Conservation (phyloP, 305 asterid species). For the Fraxinus platypoda region DNA sequence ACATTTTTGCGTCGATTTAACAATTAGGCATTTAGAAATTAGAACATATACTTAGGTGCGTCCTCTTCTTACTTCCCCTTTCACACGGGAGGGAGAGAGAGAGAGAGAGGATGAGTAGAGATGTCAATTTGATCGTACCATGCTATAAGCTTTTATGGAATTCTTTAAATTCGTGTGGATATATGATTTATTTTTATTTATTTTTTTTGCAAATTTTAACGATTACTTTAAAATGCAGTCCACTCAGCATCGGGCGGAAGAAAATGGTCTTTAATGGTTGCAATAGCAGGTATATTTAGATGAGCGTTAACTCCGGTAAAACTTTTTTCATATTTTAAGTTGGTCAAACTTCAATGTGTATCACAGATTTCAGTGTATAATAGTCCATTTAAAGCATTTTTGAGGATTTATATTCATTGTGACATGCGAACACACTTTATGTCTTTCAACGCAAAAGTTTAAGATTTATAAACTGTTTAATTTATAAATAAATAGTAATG, state of each 20-base stretch:
- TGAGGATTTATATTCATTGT: no score
- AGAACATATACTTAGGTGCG: neutral
- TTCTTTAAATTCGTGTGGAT: neutral
- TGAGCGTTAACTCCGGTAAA: no score
- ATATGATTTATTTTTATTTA: neutral
- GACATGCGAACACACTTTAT: no score
- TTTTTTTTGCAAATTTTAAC: neutral
- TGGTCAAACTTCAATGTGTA: no score
- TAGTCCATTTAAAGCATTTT: no score
- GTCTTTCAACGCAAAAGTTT: no score
- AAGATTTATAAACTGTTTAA: no score
- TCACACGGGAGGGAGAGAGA: neutral
- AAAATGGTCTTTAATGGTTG: conserved; percentile 37
- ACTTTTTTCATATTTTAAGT: no score
- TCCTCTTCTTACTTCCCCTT: neutral
- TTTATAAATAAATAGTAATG: no score
- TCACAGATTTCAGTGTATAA: no score
- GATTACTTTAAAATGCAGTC: conserved; percentile 33
- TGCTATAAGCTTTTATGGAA: no score
- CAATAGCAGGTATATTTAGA: conserved; percentile 43
- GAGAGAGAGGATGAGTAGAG: neutral
- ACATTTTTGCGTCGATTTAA: neutral
- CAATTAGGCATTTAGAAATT: neutral
- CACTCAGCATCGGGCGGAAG: conserved; percentile 34
- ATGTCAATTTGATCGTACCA: neutral